A percentile compares a stretch with the other conserved stretches of the same genome.
Conservation (phyloP, 495 filamentous ascomycete genomes). For the Hypomontagnella monticulosa region DNA sequence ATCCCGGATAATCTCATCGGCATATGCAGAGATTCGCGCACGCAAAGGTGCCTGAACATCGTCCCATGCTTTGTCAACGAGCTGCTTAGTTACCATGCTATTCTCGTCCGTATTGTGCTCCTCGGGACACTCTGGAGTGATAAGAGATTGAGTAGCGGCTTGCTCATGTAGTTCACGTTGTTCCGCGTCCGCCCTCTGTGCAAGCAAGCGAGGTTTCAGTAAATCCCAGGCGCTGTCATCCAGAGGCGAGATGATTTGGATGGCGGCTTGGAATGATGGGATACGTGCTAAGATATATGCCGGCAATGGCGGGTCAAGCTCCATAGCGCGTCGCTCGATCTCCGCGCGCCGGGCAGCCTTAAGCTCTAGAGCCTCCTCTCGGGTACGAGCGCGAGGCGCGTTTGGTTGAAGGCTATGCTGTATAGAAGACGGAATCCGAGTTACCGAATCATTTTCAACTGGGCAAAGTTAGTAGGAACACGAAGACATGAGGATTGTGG, state of each 20-base stretch:
- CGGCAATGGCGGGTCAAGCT: conserved; percentile 68
- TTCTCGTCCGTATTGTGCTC: conserved; percentile 40
- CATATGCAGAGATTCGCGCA: conserved; percentile 64
- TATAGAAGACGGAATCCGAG: background rate
- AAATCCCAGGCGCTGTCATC: conserved; percentile 72
- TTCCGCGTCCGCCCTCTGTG: conserved; percentile 69
- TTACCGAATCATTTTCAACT: conserved; percentile 5
- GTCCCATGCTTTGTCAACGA: conserved; percentile 72
- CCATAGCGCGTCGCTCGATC: conserved; percentile 72
- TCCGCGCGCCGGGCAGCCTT: conserved; percentile 69
- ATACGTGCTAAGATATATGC: conserved; percentile 69
- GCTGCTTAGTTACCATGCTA: conserved; percentile 62
- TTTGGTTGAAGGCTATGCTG: conserved; percentile 14
- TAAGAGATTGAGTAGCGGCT: conserved; percentile 29
- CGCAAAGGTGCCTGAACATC: conserved; percentile 71
- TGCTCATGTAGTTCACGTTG: conserved; percentile 61
- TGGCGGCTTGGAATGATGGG: conserved; percentile 73
- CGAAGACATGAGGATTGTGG: background rate
- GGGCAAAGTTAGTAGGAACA: background rate
- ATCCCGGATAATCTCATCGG: conserved; percentile 70
- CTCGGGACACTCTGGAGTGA: background rate
- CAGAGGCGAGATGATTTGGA: conserved; percentile 70
- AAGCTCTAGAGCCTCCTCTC: conserved; percentile 59
- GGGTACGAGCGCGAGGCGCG: conserved; percentile 48
- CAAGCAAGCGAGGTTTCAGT: conserved; percentile 69